Evolutionary conservation across 805 yeast genomes (phyloP), one percentile per base, ranked within the genome.

Genomic region (Hanseniaspora thailandica): DNA sequence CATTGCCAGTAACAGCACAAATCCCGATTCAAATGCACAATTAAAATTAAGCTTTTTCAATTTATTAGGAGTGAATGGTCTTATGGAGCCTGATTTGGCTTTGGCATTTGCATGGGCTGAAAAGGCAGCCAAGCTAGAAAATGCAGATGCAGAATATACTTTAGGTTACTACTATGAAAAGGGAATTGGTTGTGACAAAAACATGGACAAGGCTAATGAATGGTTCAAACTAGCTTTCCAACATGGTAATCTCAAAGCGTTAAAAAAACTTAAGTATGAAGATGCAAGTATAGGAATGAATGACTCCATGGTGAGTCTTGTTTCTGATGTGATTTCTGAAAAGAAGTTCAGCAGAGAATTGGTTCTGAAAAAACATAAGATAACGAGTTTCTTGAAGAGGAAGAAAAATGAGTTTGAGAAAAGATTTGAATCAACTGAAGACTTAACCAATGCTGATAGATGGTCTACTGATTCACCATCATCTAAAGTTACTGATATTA

Each of bases 1-100:
- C 0, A 81, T 84, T 58, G 96, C 96, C 0, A 96, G 97, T 0
- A 66, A 82, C 30, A 82, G 82, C 4, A 13, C 13, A 17, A 7
- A 34, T 26, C 96, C 96, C 6, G 95, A 93, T 65, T 76, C 95
- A 0, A 81, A 77, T 46, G 82, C 95, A 10, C 93, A 90, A 95
- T 72, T 90, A 62, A 89, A 95, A 1, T 73, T 90, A 71, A 89
- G 97, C 66, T 96, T 97, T 1, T 93, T 97, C 97, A 93, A 90
- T 65, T 72, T 90, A 66, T 83, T 87, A 26, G 98, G 98, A 0
- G 81, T 86, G 33, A 89, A 84, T 33, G 89, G 93, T n/a, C 77
- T 77, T 45, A 74, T 93, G 60, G 82, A 81, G 8, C 77, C 77
- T 57, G 90, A 89, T 65, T 84, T 82, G 52, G 76, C 70, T 51